Evolutionary conservation across 2,329 filamentous ascomycete genomes (phyloP).

Genomic region (Bipolaris cookei): DNA sequence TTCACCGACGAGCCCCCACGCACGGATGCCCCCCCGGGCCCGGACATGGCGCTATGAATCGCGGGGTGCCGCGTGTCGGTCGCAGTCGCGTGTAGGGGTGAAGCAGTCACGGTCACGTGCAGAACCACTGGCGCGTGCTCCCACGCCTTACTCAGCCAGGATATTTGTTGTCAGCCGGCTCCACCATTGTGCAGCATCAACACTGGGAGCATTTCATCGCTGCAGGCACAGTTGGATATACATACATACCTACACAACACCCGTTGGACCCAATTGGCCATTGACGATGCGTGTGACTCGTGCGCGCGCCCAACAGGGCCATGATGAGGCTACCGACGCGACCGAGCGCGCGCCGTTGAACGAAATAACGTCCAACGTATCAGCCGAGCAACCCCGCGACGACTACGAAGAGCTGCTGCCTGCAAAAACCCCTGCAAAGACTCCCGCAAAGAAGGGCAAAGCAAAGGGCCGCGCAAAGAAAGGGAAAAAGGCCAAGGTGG

Average conservation of each 20-base stretch:
- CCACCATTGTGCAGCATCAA: conserved; percentile 22
- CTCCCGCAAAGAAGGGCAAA: conserved; percentile 40
- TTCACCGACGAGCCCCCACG: conserved; percentile 1
- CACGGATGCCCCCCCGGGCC: conserved; percentile 12
- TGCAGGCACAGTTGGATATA: conserved; percentile 16
- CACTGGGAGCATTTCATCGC: conserved; percentile 20
- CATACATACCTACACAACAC: conserved; percentile 4
- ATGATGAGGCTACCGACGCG: conserved; percentile 46
- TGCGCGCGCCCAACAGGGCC: conserved; percentile 51
- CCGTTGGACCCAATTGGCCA: conserved; percentile 3
- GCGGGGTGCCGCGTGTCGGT: conserved; percentile 10
- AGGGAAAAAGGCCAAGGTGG: conserved; percentile 30
- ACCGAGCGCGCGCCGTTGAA: conserved; percentile 48
- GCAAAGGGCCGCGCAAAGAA: conserved; percentile 35
- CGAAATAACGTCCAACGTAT: conserved; percentile 49
- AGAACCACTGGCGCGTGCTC: conserved; percentile 16
- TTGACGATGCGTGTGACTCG: conserved; percentile 53
- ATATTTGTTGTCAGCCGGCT: conserved; percentile 30
- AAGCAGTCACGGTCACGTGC: conserved; percentile 23
- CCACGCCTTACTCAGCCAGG: conserved; percentile 17
- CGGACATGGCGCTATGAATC: conserved; percentile 2
- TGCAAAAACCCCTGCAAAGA: conserved; percentile 43
- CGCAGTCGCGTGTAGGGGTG: conserved; percentile 11
- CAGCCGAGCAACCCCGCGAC: conserved; percentile 23
- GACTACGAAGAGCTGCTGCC: conserved; percentile 19